A percentile compares a stretch with the other conserved stretches of the same genome.
Conservation (phyloP, 805 yeast genomes). For the Teunomyces cretensis region DNA sequence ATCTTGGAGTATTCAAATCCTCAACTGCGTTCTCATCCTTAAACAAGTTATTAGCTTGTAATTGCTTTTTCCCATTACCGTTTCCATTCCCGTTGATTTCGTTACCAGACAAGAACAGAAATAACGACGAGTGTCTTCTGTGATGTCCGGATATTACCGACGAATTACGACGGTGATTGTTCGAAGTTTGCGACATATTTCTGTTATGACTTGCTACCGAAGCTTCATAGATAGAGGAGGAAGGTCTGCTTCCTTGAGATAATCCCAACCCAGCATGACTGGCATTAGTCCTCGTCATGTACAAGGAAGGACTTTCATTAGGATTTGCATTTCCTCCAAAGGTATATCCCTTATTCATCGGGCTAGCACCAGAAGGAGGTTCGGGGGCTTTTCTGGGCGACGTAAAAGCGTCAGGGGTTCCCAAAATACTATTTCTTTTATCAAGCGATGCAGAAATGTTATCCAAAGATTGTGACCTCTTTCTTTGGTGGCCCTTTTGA, state of each 20-base stretch:
- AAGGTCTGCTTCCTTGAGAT: constrained; percentile 35
- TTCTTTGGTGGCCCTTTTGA: constrained; percentile 39
- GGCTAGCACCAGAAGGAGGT: constrained; percentile 51
- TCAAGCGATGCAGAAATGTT: constrained; percentile 21
- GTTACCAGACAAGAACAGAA: constrained; percentile 47
- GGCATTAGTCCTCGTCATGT: constrained; percentile 25
- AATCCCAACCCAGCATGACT: constrained; percentile 17
- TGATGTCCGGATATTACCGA: constrained; percentile 45
- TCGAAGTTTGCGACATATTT: constrained; percentile 40
- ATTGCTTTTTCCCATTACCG: not conserved
- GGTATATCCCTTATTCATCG: constrained; percentile 27
- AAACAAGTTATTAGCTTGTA: constrained; percentile 11
- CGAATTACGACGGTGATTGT: constrained; percentile 29
- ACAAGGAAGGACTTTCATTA: constrained; percentile 10
- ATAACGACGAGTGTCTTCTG: constrained; percentile 60
- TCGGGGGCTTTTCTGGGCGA: constrained; percentile 76
- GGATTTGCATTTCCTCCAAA: constrained; percentile 29
- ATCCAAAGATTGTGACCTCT: constrained; percentile 53
- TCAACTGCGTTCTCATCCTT: constrained; percentile 5
- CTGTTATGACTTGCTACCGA: constrained; percentile 40
- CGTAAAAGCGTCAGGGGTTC: constrained; percentile 38
- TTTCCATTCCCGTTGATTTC: constrained; percentile 16
- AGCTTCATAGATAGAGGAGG: constrained; percentile 53
- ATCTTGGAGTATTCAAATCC: constrained; percentile 8
- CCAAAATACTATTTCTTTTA: constrained; percentile 16